Conservation (phyloP, 2,329 filamentous ascomycete genomes). For the Botrytis aclada region DNA sequence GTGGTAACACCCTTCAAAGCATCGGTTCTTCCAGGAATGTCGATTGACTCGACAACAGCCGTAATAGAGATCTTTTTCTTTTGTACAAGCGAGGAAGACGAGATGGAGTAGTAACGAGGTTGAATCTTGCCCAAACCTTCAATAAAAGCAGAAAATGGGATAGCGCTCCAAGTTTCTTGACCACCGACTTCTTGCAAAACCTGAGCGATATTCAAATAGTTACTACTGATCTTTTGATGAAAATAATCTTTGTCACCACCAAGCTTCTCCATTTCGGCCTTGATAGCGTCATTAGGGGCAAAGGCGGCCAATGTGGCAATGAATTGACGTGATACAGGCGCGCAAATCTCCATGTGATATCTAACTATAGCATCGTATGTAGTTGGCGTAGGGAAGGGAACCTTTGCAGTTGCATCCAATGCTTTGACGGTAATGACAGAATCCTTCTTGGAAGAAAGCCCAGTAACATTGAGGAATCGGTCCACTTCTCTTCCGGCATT, state of each 20-base stretch:
- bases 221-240: slow-evolving; percentile 74
- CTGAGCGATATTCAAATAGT: slow-evolving; percentile 87
- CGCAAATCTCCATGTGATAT: slow-evolving; percentile 96
- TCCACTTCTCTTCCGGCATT: slow-evolving; percentile 92
- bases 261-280: slow-evolving; percentile 83
- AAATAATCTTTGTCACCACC: slow-evolving; percentile 96
- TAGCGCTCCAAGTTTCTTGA: slow-evolving; percentile 72
- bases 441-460: slow-evolving; percentile 72
- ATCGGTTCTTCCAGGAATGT: slow-evolving; percentile 72
- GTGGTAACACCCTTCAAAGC: slow-evolving; percentile 90
- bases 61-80: slow-evolving; percentile 95
- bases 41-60: slow-evolving; percentile 83
- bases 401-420: slow-evolving; percentile 91
- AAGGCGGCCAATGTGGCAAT: slow-evolving; percentile 84
- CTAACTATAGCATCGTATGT: slow-evolving; percentile 91
- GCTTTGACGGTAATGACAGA: slow-evolving; percentile 84
- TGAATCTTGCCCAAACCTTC: slow-evolving; percentile 94
- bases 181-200: slow-evolving; percentile 71
- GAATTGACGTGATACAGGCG: slow-evolving; percentile 94
- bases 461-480: slow-evolving; percentile 77
- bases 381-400: slow-evolving; percentile 94
- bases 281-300: slow-evolving; percentile 77
- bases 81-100: slow-evolving; percentile 90
- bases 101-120: slow-evolving; percentile 98
- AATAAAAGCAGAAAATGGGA: slow-evolving; percentile 93